A percentile compares a stretch with the other conserved stretches of the same genome.
Conservation (phyloP, 495 filamentous ascomycete genomes). For the Poronia punctata region DNA sequence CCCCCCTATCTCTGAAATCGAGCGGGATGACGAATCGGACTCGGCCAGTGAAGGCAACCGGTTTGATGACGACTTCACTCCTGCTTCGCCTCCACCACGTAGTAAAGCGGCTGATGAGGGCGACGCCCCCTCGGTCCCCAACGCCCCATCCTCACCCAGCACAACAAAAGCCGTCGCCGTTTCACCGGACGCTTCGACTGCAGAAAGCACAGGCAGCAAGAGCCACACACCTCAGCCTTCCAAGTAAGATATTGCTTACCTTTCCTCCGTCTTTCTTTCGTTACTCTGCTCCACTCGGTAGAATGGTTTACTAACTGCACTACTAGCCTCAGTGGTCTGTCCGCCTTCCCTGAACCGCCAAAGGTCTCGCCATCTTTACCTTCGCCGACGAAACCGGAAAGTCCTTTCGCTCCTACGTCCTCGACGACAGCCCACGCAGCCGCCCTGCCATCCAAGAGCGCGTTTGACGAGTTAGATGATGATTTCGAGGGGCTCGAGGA, state of each 20-base stretch:
- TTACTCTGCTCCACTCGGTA: too few species aligned
- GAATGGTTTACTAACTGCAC: constrained; percentile 8
- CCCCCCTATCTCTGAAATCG: constrained; percentile 84
- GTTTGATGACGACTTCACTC: constrained; percentile 89
- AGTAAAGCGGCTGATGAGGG: constrained; percentile 25
- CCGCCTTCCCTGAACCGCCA: constrained; percentile 25
- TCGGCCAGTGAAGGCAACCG: constrained; percentile 70
- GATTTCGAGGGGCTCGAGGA: constrained; percentile 86
- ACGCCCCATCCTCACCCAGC: constrained; percentile 24
- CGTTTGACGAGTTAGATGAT: constrained; percentile 75
- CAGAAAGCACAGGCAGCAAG: constrained; percentile 14
- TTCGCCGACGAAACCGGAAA: constrained; percentile 11
- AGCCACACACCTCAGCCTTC: constrained; percentile 19
- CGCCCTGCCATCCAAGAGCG: constrained; percentile 28
- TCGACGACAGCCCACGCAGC: constrained; percentile 22
- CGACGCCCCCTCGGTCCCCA: constrained; percentile 13
- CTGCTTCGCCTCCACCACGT: constrained; percentile 61
- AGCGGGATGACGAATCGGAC: constrained; percentile 70
- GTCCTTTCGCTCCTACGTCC: constrained; percentile 22
- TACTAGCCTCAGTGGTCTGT: constrained; percentile 17
- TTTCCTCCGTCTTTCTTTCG: too few species aligned
- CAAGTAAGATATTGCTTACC: too few species aligned
- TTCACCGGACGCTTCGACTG: constrained; percentile 9
- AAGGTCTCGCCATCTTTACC: constrained; percentile 20
- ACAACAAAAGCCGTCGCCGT: constrained; percentile 19